Percentiles rank a stretch among this genome's conserved stretches.
phyloP scores from a whole-genome alignment of 2,329 filamentous ascomycete genomes.

The Epichloe bromicola region DNA sequence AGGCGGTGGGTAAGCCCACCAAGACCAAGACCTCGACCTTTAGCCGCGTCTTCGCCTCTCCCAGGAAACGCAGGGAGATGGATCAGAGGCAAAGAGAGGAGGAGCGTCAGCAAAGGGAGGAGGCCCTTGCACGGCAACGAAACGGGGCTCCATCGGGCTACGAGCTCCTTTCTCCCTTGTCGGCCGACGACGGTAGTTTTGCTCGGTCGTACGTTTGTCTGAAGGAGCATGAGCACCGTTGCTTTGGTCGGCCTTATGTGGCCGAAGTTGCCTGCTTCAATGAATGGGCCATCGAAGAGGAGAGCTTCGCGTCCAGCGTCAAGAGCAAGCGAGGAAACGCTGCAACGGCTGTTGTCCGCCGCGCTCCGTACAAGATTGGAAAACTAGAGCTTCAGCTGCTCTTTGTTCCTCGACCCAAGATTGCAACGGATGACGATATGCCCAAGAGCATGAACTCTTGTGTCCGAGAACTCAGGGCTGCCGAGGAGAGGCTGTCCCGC shows the following conservation, averaged over 20 bases:
- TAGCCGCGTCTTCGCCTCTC: constrained; percentile 82
- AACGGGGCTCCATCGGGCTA: constrained; percentile 60
- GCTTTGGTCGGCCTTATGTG: constrained; percentile 76
- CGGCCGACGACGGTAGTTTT: constrained; percentile 87
- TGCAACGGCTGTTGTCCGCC: constrained; percentile 55
- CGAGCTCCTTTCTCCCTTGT: constrained; percentile 75
- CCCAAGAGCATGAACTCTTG: constrained; percentile 98
- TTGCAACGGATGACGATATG: constrained; percentile 84
- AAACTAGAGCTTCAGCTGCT: constrained; percentile 89
- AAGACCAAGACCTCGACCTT: constrained; percentile 77
- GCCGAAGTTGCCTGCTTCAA: constrained; percentile 95
- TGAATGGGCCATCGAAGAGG: constrained; percentile 90
- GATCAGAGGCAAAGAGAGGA: constrained; percentile 76
- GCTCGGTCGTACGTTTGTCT: constrained; percentile 86
- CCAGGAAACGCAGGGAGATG: constrained; percentile 92
- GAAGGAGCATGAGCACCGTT: constrained; percentile 78
- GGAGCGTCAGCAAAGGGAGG: constrained; percentile 53
- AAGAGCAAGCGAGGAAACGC: constrained; percentile 80
- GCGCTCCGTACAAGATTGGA: constrained; percentile 91
- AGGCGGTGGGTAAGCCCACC: constrained; percentile 43
- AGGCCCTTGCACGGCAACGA: constrained; percentile 49
- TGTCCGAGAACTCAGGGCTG: constrained; percentile 83
- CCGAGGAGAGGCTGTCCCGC: constrained; percentile 64
- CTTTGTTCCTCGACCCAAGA: constrained; percentile 87
- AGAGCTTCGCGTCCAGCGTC: constrained; percentile 65